Evolutionary conservation across 2,329 filamentous ascomycete species (phyloP).

Genomic region (Allantophomopsis lycopodina): DNA sequence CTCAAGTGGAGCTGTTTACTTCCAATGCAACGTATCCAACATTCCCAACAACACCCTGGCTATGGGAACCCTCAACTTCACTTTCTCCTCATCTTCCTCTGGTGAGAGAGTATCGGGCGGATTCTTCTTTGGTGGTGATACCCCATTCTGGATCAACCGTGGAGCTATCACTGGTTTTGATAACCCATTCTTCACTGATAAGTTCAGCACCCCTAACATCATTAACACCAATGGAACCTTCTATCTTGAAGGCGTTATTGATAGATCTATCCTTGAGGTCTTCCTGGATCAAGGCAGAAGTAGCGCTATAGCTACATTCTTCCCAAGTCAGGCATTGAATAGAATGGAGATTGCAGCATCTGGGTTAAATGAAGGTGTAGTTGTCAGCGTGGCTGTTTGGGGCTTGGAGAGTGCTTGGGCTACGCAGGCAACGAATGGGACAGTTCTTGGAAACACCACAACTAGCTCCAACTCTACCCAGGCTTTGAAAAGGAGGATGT

Average conservation of each 20-base stretch:
- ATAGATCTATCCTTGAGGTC: slow-evolving; percentile 37
- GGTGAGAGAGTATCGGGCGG: slow-evolving; percentile 35
- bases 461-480: background rate
- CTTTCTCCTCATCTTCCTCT: slow-evolving; percentile 32
- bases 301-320: slow-evolving; percentile 32
- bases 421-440: background rate
- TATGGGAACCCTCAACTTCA: slow-evolving; percentile 31
- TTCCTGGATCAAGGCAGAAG: slow-evolving; percentile 34
- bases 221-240: slow-evolving; percentile 1
- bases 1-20: slow-evolving; percentile 34
- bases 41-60: slow-evolving; percentile 14
- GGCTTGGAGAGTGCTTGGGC: background rate
- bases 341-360: background rate
- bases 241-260: slow-evolving; percentile 29
- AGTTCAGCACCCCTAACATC: slow-evolving; percentile 37
- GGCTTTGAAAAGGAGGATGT: background rate
- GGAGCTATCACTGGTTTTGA: slow-evolving; percentile 32
- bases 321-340: slow-evolving; percentile 18
- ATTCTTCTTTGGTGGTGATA: slow-evolving; percentile 31
- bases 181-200: slow-evolving; percentile 40
- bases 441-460: background rate
- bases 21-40: slow-evolving; percentile 36
- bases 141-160: slow-evolving; percentile 35
- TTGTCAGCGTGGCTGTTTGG: background rate
- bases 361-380: background rate